phyloP scores from a whole-genome alignment of 306 rosid species.

The Cicer cuneatum region DNA sequence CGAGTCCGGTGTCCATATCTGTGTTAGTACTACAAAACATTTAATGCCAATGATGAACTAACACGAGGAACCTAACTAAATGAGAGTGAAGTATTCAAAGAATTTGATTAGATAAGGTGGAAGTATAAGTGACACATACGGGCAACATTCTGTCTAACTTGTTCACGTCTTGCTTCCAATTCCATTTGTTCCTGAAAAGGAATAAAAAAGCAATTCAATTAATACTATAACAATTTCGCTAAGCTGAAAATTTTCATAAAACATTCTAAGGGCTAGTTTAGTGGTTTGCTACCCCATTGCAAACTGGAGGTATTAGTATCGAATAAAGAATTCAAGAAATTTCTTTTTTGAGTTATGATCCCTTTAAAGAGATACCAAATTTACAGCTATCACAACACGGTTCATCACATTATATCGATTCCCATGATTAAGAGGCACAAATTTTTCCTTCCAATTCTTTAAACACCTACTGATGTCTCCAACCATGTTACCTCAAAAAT shows the following conservation, averaged over 20 bases:
- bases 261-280: slow-evolving; percentile 10
- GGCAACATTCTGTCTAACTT: slow-evolving; percentile 78
- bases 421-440: not conserved
- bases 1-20: no score
- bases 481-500: not conserved
- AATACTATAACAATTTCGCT: slow-evolving; percentile 14
- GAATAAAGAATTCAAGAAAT: not conserved
- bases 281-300: slow-evolving; percentile 8
- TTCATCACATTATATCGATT: slow-evolving; percentile 16
- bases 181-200: slow-evolving; percentile 75
- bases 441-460: not conserved
- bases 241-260: slow-evolving; percentile 15
- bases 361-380: slow-evolving; percentile 14
- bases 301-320: slow-evolving; percentile 2
- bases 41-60: not conserved
- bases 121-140: slow-evolving; percentile 61
- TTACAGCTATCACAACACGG: slow-evolving; percentile 8
- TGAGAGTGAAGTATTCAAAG: slow-evolving; percentile 39
- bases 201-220: slow-evolving; percentile 40
- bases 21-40: no score
- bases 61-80: slow-evolving; percentile 10
- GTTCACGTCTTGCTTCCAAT: slow-evolving; percentile 89
- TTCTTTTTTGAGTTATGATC: not conserved
- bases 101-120: slow-evolving; percentile 18
- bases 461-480: not conserved